Evolutionary conservation across 2,329 filamentous ascomycete genomes (phyloP).

Genomic region (Fusarium abutilonis): DNA sequence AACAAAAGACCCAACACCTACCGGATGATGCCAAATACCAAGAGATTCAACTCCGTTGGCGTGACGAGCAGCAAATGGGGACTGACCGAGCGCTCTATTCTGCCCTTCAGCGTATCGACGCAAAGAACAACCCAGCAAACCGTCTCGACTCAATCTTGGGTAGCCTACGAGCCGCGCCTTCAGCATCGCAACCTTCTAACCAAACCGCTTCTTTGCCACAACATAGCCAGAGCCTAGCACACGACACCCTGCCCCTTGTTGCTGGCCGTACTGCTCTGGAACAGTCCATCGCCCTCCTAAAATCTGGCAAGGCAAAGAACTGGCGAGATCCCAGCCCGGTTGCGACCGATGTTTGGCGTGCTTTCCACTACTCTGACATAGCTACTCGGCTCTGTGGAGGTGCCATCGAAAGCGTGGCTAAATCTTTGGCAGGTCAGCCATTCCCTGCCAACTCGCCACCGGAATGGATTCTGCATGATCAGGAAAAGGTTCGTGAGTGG

Average conservation of each 20-base stretch:
- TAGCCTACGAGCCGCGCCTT: constrained; percentile 44
- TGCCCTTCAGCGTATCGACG: constrained; percentile 57
- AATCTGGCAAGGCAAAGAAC: constrained; percentile 55
- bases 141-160: constrained; percentile 55
- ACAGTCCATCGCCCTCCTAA: constrained; percentile 56
- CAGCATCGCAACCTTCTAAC: constrained; percentile 25
- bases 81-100: constrained; percentile 54
- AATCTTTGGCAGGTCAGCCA: constrained; percentile 56
- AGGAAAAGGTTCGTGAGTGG: constrained; percentile 62
- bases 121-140: constrained; percentile 49
- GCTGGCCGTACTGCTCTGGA: constrained; percentile 52
- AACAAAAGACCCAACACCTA: constrained; percentile 50
- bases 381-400: constrained; percentile 56
- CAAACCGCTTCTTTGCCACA: constrained; percentile 23
- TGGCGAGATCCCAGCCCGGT: constrained; percentile 57
- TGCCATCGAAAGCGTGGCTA: constrained; percentile 55
- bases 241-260: constrained; percentile 46
- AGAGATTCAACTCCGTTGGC: constrained; percentile 62
- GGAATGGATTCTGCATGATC: constrained; percentile 60
- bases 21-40: constrained; percentile 55
- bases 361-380: constrained; percentile 55
- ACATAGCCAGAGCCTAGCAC: constrained; percentile 12
- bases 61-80: constrained; percentile 59
- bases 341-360: constrained; percentile 47
- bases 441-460: constrained; percentile 63